These are phyloP conservation scores for Ceratobasidium sp. DNA, from an alignment of 1,284 basidiomycete genomes.

Conservation along the genomic window DNA sequence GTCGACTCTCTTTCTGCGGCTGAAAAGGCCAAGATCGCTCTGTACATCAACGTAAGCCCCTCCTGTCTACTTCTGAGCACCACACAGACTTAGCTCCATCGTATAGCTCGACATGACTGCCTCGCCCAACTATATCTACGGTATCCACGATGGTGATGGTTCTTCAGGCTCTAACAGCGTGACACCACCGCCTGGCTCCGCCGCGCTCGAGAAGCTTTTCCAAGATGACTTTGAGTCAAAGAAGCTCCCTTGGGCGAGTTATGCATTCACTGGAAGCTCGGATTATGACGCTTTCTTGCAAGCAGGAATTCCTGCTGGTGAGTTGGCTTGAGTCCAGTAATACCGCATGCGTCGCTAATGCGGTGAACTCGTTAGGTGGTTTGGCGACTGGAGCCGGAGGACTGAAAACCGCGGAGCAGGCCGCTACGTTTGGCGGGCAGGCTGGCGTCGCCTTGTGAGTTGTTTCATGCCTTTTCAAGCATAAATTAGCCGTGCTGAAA, in stretches of 20 bases:
- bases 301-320: constrained; percentile 40
- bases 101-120: constrained; percentile 40
- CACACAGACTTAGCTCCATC: neutral
- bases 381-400: constrained; percentile 36
- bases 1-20: constrained; percentile 39
- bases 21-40: constrained; percentile 29
- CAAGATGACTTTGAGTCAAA: constrained; percentile 40
- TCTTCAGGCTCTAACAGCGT: constrained; percentile 31
- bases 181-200: constrained; percentile 27
- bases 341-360: neutral
- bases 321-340: neutral
- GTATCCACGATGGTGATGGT: constrained; percentile 33
- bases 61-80: no score
- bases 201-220: constrained; percentile 37
- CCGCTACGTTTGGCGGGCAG: constrained; percentile 34
- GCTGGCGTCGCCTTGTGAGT: constrained; percentile 39
- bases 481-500: neutral
- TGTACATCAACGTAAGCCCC: constrained; percentile 36
- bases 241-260: constrained; percentile 30
- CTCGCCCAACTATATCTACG: constrained; percentile 38
- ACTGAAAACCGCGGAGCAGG: constrained; percentile 33
- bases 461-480: neutral
- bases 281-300: constrained; percentile 44
- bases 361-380: constrained; percentile 6
- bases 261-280: constrained; percentile 17